phyloP scores from a whole-genome alignment of 305 asterid species.

The Coffea humblotiana region DNA sequence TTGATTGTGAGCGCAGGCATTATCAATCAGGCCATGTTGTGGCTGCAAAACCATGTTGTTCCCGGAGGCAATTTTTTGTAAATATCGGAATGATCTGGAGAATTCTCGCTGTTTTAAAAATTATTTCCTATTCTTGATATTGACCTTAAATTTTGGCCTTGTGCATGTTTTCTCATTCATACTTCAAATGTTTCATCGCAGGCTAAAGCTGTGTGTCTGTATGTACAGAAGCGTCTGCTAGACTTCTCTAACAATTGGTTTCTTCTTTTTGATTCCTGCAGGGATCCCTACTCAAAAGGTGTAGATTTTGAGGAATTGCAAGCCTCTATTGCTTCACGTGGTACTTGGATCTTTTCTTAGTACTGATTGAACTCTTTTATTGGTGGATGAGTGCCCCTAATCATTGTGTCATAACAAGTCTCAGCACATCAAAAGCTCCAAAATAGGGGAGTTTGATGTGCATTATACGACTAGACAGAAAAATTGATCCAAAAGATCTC shows the following conservation, averaged over 20 bases:
- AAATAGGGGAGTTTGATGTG: neutral
- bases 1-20: neutral
- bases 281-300: slow-evolving; percentile 83
- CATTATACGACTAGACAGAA: neutral
- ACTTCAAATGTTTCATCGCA: neutral
- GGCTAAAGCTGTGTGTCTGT: neutral
- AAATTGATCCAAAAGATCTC: neutral
- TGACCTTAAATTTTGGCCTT: neutral
- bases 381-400: slow-evolving; percentile 3
- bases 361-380: slow-evolving; percentile 7
- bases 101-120: neutral
- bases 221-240: too few species aligned
- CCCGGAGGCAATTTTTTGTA: neutral
- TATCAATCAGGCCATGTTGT: neutral
- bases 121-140: neutral
- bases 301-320: slow-evolving; percentile 62
- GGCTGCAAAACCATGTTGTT: neutral
- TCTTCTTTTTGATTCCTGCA: slow-evolving; percentile 23
- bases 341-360: slow-evolving; percentile 33
- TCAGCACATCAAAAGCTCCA: neutral
- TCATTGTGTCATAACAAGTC: neutral
- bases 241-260: slow-evolving; percentile 1
- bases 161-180: neutral
- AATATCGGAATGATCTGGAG: neutral
- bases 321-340: slow-evolving; percentile 71